phyloP scores from a whole-genome alignment of 306 rosid species.

The Mucuna pruriens region DNA sequence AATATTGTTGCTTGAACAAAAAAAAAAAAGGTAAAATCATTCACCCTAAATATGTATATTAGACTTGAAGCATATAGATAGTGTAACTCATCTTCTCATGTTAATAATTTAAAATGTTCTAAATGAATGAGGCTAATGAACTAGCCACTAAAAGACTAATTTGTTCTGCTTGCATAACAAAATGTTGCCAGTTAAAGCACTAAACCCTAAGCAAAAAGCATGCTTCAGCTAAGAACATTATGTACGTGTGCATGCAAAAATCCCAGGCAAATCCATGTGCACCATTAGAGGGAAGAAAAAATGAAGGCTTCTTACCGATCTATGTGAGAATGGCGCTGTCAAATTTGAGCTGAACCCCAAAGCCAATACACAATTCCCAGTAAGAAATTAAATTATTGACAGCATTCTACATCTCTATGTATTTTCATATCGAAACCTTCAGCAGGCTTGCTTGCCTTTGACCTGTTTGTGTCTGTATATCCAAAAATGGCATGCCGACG shows the following conservation, averaged over 20 bases:
- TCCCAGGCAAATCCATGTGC: not conserved
- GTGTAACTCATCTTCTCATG: constrained; percentile 30
- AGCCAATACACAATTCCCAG: constrained; percentile 44
- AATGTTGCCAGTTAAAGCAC: constrained; percentile 22
- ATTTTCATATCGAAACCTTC: constrained; percentile 36
- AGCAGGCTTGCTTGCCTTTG: constrained; percentile 30
- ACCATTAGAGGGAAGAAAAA: not conserved
- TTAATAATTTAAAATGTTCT: constrained; percentile 27
- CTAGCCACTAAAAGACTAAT: constrained; percentile 15
- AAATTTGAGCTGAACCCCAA: constrained; percentile 50
- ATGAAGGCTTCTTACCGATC: constrained; percentile 31
- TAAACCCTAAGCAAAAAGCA: constrained; percentile 29
- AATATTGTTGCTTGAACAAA: not conserved
- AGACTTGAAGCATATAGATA: not conserved
- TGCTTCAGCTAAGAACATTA: constrained; percentile 30
- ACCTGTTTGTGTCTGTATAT: constrained; percentile 27
- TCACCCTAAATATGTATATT: too few relatives aligned
- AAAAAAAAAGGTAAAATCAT: too few relatives aligned
- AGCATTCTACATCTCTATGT: constrained; percentile 30
- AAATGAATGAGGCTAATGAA: constrained; percentile 11
- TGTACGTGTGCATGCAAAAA: constrained; percentile 37
- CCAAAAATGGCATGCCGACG: constrained; percentile 33
- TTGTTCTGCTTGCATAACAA: constrained; percentile 36
- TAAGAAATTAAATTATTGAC: constrained; percentile 35
- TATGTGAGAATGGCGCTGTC: constrained; percentile 44